Conservation (phyloP, 1,284 basidiomycete species). For the Xanthoconium separans region DNA sequence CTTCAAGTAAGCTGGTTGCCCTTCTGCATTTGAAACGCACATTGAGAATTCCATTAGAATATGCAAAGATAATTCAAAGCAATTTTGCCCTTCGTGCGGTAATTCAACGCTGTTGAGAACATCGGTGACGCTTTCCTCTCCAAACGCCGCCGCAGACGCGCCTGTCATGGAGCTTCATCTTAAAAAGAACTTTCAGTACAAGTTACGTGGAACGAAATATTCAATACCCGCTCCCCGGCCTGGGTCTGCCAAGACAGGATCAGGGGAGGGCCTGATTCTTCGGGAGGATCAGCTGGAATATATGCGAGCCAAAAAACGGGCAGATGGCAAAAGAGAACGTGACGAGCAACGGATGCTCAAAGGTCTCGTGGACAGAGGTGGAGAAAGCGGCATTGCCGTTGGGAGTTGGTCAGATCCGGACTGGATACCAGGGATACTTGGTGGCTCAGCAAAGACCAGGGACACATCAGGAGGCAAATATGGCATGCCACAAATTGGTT, state of each 20-base stretch:
- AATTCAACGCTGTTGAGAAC: constrained; percentile 90
- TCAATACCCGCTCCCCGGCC: constrained; percentile 91
- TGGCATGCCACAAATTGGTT: constrained; percentile 78
- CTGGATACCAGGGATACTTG: constrained; percentile 88
- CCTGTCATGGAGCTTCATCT: constrained; percentile 84
- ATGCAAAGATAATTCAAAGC: constrained; percentile 93
- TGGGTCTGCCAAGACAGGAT: constrained; percentile 82
- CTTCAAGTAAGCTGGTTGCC: constrained; percentile 81
- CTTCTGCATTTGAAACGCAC: neutral
- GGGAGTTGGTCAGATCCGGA: constrained; percentile 95
- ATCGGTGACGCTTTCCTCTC: constrained; percentile 82
- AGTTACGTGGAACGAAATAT: constrained; percentile 89
- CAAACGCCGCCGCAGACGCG: constrained; percentile 53
- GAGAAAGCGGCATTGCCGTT: constrained; percentile 50
- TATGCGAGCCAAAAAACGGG: constrained; percentile 75
- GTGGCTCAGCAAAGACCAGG: constrained; percentile 55
- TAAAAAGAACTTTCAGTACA: constrained; percentile 94
- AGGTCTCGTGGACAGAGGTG: constrained; percentile 54
- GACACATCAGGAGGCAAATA: constrained; percentile 70
- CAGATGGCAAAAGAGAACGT: constrained; percentile 69
- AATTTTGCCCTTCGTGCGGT: constrained; percentile 98
- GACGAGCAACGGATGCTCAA: constrained; percentile 77
- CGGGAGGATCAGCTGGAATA: constrained; percentile 91
- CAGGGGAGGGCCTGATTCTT: constrained; percentile 79
- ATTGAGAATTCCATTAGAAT: constrained; percentile 53